Conservation (phyloP, 345 rosid genomes). For the Salix exigua region DNA sequence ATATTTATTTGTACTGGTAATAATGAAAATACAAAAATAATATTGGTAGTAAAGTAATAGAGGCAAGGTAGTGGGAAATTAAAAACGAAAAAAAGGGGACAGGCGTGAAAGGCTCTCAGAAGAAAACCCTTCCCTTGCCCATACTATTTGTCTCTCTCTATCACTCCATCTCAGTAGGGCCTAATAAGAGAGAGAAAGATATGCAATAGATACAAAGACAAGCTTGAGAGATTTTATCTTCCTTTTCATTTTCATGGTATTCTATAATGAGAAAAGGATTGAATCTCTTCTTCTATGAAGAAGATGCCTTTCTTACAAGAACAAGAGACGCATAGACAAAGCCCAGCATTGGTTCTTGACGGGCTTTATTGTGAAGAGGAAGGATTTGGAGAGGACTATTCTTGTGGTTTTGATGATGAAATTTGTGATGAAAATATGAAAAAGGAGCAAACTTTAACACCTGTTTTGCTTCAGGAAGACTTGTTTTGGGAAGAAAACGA, state of each 20-base stretch:
- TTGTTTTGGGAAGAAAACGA: constrained; percentile 61
- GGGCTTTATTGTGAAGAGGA: constrained; percentile 72
- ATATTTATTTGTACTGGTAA: too few species aligned
- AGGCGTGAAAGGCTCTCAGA: constrained; percentile 46
- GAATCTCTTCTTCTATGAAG: constrained; percentile 52
- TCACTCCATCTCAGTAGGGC: not conserved
- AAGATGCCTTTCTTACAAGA: constrained; percentile 53
- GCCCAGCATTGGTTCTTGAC: constrained; percentile 42
- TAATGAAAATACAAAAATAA: too few species aligned
- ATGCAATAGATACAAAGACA: constrained; percentile 1
- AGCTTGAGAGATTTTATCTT: constrained; percentile 8
- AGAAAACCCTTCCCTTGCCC: constrained; percentile 47
- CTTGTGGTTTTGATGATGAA: constrained; percentile 15
- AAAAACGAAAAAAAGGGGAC: constrained; percentile 20
- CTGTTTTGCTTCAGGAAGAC: constrained; percentile 42
- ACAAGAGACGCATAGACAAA: constrained; percentile 37
- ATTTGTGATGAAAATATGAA: constrained; percentile 18
- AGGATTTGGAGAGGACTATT: constrained; percentile 32
- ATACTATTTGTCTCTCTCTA: constrained; percentile 12
- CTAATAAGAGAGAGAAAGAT: not conserved
- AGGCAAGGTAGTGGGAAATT: not conserved
- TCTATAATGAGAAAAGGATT: constrained; percentile 47
- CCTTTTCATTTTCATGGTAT: constrained; percentile 24
- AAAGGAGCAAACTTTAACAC: constrained; percentile 46
- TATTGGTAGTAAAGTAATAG: not conserved